phyloP scores from a whole-genome alignment of 164 flowering plant genomes.

The Platanus orientalis region DNA sequence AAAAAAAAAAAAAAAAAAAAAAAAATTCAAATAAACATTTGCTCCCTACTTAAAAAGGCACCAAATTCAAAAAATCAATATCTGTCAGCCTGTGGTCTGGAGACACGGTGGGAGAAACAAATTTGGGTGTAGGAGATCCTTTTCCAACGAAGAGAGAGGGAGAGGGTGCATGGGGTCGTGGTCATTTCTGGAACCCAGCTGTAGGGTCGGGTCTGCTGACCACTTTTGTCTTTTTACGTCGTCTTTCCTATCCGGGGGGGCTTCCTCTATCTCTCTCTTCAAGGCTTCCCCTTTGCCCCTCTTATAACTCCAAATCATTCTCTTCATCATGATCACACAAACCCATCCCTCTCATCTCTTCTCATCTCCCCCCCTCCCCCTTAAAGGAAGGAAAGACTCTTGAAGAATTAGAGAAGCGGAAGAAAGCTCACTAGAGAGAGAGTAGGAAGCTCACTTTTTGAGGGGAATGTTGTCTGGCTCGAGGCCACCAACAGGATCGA shows the following conservation, averaged over 20 bases:
- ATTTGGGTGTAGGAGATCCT: too few relatives aligned
- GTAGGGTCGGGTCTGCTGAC: constrained; percentile 36
- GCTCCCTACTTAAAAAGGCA: too few relatives aligned
- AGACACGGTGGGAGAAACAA: too few relatives aligned
- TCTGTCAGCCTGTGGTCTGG: too few relatives aligned
- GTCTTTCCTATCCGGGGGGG: constrained; percentile 17
- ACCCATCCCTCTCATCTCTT: constrained; percentile 12
- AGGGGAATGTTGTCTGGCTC: constrained; percentile 89
- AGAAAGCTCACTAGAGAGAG: neutral
- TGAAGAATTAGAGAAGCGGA: constrained; percentile 12
- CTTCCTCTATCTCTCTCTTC: constrained; percentile 22
- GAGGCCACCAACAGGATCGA: constrained; percentile 43
- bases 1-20: too few relatives aligned
- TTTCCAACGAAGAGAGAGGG: constrained; percentile 13
- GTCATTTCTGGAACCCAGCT: constrained; percentile 33
- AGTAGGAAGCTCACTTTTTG: constrained; percentile 39
- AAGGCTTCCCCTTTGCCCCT: constrained; percentile 16
- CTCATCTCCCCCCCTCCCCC: constrained; percentile 19
- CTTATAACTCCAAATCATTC: constrained; percentile 16
- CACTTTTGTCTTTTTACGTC: constrained; percentile 31
- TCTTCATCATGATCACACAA: constrained; percentile 17
- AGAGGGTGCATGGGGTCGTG: constrained; percentile 21
- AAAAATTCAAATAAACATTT: too few relatives aligned
- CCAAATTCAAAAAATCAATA: too few relatives aligned
- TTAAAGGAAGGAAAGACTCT: constrained; percentile 15